Percentiles rank a stretch among this genome's conserved stretches.
These are phyloP conservation scores for Cytospora paraplurivora DNA, from an alignment of 2,329 filamentous ascomycete species.

Conservation along the genomic window DNA sequence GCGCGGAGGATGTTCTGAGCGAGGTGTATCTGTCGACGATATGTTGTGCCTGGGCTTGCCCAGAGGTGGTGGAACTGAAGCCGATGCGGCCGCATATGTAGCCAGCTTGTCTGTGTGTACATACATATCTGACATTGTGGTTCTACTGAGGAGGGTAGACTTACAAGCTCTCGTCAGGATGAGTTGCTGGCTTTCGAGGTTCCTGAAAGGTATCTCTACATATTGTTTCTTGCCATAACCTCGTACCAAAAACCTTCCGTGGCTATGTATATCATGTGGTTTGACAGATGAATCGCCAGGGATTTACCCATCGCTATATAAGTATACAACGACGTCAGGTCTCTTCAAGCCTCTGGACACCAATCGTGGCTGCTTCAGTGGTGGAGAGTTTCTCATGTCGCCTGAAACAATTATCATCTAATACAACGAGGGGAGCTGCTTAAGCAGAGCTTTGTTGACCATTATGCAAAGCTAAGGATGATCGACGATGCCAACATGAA, in stretches of 20 bases:
- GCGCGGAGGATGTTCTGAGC: too few species aligned
- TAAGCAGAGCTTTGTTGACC: neutral
- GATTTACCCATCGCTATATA: too few species aligned
- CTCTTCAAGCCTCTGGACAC: too few species aligned
- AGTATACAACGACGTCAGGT: too few species aligned
- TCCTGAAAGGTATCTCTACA: too few species aligned
- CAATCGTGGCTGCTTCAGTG: too few species aligned
- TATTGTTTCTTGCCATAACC: too few species aligned
- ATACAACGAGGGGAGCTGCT: neutral
- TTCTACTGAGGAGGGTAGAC: neutral
- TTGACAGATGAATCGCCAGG: too few species aligned
- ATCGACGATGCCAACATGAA: neutral
- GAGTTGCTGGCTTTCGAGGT: neutral
- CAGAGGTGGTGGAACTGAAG: neutral
- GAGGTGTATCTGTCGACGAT: neutral
- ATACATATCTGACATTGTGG: neutral
- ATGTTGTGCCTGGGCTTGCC: neutral
- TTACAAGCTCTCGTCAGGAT: neutral
- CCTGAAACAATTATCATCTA: neutral
- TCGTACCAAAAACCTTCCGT: too few species aligned
- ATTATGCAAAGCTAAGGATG: neutral
- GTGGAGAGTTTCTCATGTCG: neutral
- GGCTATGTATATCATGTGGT: too few species aligned
- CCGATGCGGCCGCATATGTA: slow-evolving; percentile 3
- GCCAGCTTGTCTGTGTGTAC: neutral